These are phyloP conservation scores for Pythium vanterpoolii DNA, from an alignment of 352 stramenopile species.

Conservation along the genomic window DNA sequence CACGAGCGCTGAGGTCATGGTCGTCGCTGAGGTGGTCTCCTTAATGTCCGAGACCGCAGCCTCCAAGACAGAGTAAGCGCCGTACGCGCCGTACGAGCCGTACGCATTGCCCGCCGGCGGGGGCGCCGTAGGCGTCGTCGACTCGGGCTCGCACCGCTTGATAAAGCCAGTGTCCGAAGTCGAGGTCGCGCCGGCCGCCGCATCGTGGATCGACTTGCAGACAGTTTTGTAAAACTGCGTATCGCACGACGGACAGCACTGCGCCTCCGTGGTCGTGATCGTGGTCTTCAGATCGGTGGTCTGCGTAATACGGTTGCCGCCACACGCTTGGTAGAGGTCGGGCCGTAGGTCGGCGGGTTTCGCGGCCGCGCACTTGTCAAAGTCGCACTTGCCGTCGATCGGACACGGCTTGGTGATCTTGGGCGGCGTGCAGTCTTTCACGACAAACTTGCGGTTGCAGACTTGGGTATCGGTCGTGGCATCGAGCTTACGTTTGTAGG, in stretches of 20 bases:
- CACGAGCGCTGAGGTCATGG: background rate
- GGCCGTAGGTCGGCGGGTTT: background rate
- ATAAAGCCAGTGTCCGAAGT: conserved; percentile 28
- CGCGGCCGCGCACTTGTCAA: conserved; percentile 9
- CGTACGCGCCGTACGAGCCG: conserved; percentile 7
- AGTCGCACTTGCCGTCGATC: conserved; percentile 17
- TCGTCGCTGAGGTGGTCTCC: conserved; percentile 8
- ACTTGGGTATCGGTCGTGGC: conserved; percentile 20
- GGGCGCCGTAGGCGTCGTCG: background rate
- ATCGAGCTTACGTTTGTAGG: conserved; percentile 37
- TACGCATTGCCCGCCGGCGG: conserved; percentile 5
- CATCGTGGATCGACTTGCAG: conserved; percentile 40
- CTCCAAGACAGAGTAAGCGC: conserved; percentile 20
- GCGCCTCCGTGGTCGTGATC: conserved; percentile 15
- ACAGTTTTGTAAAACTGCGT: conserved; percentile 14
- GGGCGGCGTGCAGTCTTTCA: conserved; percentile 58
- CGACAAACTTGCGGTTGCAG: conserved; percentile 41
- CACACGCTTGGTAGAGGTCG: conserved; percentile 13
- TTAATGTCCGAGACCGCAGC: conserved; percentile 7
- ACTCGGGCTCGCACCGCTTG: conserved; percentile 45
- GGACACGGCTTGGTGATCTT: conserved; percentile 46
- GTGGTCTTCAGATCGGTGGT: conserved; percentile 28
- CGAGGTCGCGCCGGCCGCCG: conserved; percentile 28
- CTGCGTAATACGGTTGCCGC: conserved; percentile 8
- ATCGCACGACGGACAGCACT: conserved; percentile 48